Conservation (phyloP, 192 early-diverging fungal genomes). For the Umbelopsis vinacea region DNA sequence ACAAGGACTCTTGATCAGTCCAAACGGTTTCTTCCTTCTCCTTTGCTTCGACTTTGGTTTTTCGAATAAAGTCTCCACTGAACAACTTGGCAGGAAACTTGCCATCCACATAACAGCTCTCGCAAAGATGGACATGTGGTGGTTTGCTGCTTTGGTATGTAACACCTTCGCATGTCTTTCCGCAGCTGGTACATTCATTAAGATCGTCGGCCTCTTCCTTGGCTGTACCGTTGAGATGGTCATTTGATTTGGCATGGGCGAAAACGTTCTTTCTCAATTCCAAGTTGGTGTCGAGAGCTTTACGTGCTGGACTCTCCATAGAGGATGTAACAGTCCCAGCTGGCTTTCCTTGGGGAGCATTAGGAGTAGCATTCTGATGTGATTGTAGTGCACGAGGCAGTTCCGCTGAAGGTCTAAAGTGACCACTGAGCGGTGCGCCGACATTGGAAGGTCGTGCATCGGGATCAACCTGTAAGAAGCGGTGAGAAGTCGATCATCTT, state of each 20-base stretch:
- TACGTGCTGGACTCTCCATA: background rate
- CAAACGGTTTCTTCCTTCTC: constrained; percentile 59
- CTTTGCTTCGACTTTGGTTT: constrained; percentile 53
- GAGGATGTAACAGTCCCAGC: background rate
- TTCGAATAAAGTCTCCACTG: constrained; percentile 84
- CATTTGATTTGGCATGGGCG: constrained; percentile 34
- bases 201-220: background rate
- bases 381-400: constrained; percentile 6
- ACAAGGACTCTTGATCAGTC: constrained; percentile 89
- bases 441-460: constrained; percentile 84
- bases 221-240: background rate
- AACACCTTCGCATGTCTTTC: constrained; percentile 73
- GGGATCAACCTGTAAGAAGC: constrained; percentile 77
- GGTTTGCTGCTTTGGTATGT: constrained; percentile 84
- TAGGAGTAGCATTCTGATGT: background rate
- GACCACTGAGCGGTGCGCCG: constrained; percentile 90
- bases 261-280: constrained; percentile 60
- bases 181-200: constrained; percentile 82
- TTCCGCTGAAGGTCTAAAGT: constrained; percentile 70
- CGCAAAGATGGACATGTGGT: constrained; percentile 74
- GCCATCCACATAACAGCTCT: constrained; percentile 88
- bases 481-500: background rate
- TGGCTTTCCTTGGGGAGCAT: background rate
- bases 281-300: constrained; percentile 44
- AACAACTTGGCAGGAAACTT: constrained; percentile 84